Evolutionary conservation across 2,329 filamentous ascomycete genomes (phyloP), one percentile per base, ranked within the genome.

Genomic region (Aspergillus felis): DNA sequence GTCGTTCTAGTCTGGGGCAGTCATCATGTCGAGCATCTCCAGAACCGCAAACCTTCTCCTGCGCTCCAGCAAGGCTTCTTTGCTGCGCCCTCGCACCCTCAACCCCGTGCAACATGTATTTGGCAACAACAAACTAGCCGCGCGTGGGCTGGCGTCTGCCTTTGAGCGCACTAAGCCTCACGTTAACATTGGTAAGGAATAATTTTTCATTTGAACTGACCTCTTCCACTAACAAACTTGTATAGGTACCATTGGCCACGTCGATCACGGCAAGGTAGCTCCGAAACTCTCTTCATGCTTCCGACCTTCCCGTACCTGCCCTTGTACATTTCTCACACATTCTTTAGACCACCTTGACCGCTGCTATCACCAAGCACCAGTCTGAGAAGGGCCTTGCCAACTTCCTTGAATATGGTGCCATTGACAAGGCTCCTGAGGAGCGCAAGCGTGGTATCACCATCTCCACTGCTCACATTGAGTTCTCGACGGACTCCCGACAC

Each of bases 371-470:
- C 72, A 99, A 99, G 84, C 86, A 93, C 76, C 94, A 97, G 79
- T 87, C 94, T 68, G 90, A 93, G 74, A 97, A 97, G 83, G 93
- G 94, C 63, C 82, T 91, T 70, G 94, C 94, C 75, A 92, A 81
- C 81, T 99, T 94, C 83, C 88, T 97, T 75, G 94, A 97, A 56
- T 99, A 99, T 84, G 92, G 91, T 75, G 82, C 94, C 73, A 99
- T 99, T 76, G 94, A 99, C 83, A 99, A 97, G 83, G 94, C 94
- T 55, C 94, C 94, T 65, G 94, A 99, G 81, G 94, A 99, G 86
- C 90, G 94, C 75, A 97, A 97, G 86, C 93, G 94, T 86, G 94
- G 94, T 88, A 99, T 99, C 81, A 99, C 94, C 76, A 99, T 99
- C 76, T 92, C 94, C 59, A 95, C 94, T 56, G 91, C 94, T 66